Evolutionary conservation across 148 eudicot genomes (phyloP), one percentile per base, ranked within the genome.

Genomic region (Rhododendron griersonianum): DNA sequence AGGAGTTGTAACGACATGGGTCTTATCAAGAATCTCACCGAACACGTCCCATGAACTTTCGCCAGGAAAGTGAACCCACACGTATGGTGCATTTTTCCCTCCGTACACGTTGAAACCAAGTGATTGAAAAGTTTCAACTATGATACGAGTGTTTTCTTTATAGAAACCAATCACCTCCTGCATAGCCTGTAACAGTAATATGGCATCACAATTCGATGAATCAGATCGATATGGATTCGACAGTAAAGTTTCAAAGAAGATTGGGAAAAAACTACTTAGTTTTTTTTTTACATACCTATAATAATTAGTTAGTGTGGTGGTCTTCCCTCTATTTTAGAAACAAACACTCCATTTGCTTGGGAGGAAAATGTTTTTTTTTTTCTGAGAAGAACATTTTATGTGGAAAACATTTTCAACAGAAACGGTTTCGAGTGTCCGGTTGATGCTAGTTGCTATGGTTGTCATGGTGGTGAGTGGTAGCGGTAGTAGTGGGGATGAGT

Each of bases 41-140:
- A 95, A 96, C 4, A 95, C 90, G 45, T 95, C 94, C 98, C 98
- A 96, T 1, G 98, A 96, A 67, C 88, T 90, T 15, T 87, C 83
- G 30, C 99, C 99, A 21, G 96, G 99, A 67, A 96, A 96, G 83
- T 96, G 94, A 71, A 96, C 95, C 98, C 96, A 96, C 15, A 96
- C 78, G 85, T 95, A 96, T 3, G 99, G 99, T 78, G 99, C 99
- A 82, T 95, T 96, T 67, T 86, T 84, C 0, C 98, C 98, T 35
- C 98, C 98, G 63, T 96, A 92, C 11, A 91, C 95, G 61, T 87
- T 88, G 3, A 94, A 84, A 3, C 93, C 96, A 18, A 93, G 81
- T 4, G 95, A 89, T 71, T 86, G 47, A 65, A 95, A 96, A 1
- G 96, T 88, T 2, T 93, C 93, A 21, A 90, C 83, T 57, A 96